These are phyloP conservation scores for Selaginella moellendorffii DNA, from an alignment of 75 land plant species.

Conservation along the genomic window DNA sequence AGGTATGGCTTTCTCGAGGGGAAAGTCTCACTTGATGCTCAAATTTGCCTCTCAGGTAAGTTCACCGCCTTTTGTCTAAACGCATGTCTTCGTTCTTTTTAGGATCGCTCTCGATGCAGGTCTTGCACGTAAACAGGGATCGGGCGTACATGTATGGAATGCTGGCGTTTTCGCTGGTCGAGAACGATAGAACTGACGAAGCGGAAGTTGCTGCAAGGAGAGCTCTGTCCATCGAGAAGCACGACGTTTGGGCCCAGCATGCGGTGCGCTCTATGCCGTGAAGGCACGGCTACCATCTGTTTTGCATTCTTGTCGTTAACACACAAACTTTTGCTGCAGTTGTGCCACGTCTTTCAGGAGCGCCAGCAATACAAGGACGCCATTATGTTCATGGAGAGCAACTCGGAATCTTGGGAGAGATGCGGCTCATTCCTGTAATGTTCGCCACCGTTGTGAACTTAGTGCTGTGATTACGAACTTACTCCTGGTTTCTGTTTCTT, in stretches of 20 bases:
- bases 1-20: slow-evolving; percentile 71
- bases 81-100: no score
- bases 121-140: slow-evolving; percentile 40
- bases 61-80: background rate
- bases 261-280: slow-evolving; percentile 31
- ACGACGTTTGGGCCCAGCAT: slow-evolving; percentile 87
- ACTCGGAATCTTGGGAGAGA: slow-evolving; percentile 50
- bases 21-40: slow-evolving; percentile 50
- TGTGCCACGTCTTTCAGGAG: slow-evolving; percentile 79
- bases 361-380: slow-evolving; percentile 72
- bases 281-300: background rate
- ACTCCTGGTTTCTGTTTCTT: background rate
- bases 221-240: slow-evolving; percentile 46
- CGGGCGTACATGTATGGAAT: slow-evolving; percentile 68
- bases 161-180: slow-evolving; percentile 83
- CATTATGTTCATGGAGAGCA: slow-evolving; percentile 56
- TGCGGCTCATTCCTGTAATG: slow-evolving; percentile 73
- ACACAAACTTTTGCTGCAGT: slow-evolving; percentile 31
- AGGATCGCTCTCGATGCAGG: no score
- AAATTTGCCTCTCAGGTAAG: slow-evolving; percentile 58
- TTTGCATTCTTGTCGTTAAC: background rate
- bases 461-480: slow-evolving; percentile 8
- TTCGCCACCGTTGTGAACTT: background rate
- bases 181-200: slow-evolving; percentile 54
- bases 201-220: slow-evolving; percentile 69